phyloP scores from a whole-genome alignment of 2,329 filamentous ascomycete genomes.

The Neofusicoccum parvum region DNA sequence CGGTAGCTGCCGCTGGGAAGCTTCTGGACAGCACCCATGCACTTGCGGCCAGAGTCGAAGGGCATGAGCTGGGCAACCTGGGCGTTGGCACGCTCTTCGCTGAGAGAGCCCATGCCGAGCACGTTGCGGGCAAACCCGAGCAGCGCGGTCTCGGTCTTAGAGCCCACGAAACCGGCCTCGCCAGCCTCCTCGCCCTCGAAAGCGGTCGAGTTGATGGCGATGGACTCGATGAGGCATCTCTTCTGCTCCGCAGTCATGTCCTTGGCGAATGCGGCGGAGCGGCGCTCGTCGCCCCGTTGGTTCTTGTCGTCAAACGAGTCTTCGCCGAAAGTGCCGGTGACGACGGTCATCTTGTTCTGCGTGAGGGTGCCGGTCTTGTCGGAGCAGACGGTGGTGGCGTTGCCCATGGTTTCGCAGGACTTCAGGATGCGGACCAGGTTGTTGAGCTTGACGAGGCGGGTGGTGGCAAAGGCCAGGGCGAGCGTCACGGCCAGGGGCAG shows the following conservation, averaged over 20 bases:
- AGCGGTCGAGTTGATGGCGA: slow-evolving; percentile 52
- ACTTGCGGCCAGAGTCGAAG: slow-evolving; percentile 59
- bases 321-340: slow-evolving; percentile 38
- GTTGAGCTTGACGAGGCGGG: slow-evolving; percentile 38
- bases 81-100: slow-evolving; percentile 51
- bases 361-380: slow-evolving; percentile 46
- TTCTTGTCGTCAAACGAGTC: slow-evolving; percentile 55
- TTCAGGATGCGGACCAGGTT: slow-evolving; percentile 39
- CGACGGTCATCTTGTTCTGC: slow-evolving; percentile 49
- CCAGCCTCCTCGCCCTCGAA: slow-evolving; percentile 54
- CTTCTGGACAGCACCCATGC: slow-evolving; percentile 59
- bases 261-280: slow-evolving; percentile 45
- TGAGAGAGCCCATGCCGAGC: slow-evolving; percentile 52
- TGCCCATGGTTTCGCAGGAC: slow-evolving; percentile 39
- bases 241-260: slow-evolving; percentile 43
- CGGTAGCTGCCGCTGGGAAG: slow-evolving; percentile 51
- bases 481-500: slow-evolving; percentile 39
- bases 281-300: slow-evolving; percentile 46
- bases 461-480: slow-evolving; percentile 40
- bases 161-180: slow-evolving; percentile 50
- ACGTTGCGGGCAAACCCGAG: slow-evolving; percentile 54
- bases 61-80: slow-evolving; percentile 55
- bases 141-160: slow-evolving; percentile 60
- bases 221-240: slow-evolving; percentile 29
- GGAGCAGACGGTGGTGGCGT: slow-evolving; percentile 40